Base-by-base conservation (phyloP, 306 rosid genomes). In the Trifolium pratense region DNA sequence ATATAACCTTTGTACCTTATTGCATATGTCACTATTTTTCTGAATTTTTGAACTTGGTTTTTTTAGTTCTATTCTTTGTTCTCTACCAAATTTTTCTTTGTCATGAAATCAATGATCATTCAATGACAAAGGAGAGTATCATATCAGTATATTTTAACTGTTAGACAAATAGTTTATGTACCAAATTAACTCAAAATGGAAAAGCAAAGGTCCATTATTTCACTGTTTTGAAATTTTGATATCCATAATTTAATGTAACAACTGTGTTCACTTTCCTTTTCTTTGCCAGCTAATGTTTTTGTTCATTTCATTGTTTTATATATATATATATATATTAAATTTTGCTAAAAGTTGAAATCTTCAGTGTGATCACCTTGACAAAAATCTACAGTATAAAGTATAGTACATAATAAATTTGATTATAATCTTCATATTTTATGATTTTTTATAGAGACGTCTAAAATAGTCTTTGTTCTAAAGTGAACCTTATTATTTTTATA, bases 331-430 rank as follows among this genome's bases (percentile, higher is more conserved):
- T 57, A 12, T 61, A 17, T 16, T 58, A 60, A 36, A 58, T 21
- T 71, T 78, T 76, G 67, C 16, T 16, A 51, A 48, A 61, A 75
- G 81, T 81, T 79, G 82, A 79, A 89, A 75, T 78, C 85, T 76
- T 81, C 86, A 83, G 84, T 74, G 48, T 16, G 81, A 83, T 23
- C 10, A 45, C 69, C 43, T 2, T 26, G 39, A 58, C 32, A 8
- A 32, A 79, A 89, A 75, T 80, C 85, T 76, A 83, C 86, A 83
- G 84, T 74, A 34, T 70, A 84, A 78, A 82, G 85, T 56, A 53
- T 6, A 34, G 39, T 49, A 51, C 61, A 48, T 57, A 5, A 57
- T 26, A 57, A 23, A 23, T 23, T 23, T 59, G 36, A 25, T 36
- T 60, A 80, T 74, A 20, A 46, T 52, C n/a, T 78, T 46, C 21